These are phyloP conservation scores for Phytophthora hybrid DNA, from an alignment of 352 stramenopile genomes.

Conservation along the genomic window DNA sequence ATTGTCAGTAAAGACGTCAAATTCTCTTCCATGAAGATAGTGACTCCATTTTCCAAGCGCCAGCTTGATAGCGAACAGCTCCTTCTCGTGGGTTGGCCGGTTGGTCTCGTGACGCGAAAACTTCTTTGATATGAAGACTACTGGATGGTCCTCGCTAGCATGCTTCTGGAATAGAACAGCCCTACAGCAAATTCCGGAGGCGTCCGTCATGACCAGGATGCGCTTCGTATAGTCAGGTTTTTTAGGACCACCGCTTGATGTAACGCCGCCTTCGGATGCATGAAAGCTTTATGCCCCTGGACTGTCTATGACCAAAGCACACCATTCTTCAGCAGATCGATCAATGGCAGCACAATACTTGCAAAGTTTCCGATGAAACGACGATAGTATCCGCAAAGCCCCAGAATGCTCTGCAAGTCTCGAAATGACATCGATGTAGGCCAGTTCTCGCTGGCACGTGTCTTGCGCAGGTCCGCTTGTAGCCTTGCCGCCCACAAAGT, in stretches of 20 bases:
- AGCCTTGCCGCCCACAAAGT: slow-evolving; percentile 15
- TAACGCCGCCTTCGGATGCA: slow-evolving; percentile 33
- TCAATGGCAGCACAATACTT: slow-evolving; percentile 26
- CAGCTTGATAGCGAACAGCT: slow-evolving; percentile 21
- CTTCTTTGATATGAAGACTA: slow-evolving; percentile 13
- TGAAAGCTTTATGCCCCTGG: slow-evolving; percentile 23
- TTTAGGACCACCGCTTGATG: slow-evolving; percentile 33
- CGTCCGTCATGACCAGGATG: neutral
- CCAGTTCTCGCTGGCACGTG: slow-evolving; percentile 28
- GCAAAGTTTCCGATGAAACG: slow-evolving; percentile 38
- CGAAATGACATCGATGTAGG: neutral
- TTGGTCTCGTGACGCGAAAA: slow-evolving; percentile 8
- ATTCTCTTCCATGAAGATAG: slow-evolving; percentile 12
- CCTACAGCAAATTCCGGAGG: neutral
- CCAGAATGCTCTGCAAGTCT: slow-evolving; percentile 41
- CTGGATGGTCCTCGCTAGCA: neutral
- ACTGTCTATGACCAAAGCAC: slow-evolving; percentile 24
- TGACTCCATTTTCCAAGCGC: slow-evolving; percentile 5
- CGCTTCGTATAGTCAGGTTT: slow-evolving; percentile 20
- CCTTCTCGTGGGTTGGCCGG: slow-evolving; percentile 15
- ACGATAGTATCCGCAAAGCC: slow-evolving; percentile 39
- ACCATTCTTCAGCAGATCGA: slow-evolving; percentile 36
- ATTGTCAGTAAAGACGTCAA: slow-evolving; percentile 24
- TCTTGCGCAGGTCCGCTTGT: slow-evolving; percentile 34
- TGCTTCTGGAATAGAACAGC: neutral